Conservation (phyloP, 371 early-diverging fungal genomes). For the Lichtheimia corymbifera region DNA sequence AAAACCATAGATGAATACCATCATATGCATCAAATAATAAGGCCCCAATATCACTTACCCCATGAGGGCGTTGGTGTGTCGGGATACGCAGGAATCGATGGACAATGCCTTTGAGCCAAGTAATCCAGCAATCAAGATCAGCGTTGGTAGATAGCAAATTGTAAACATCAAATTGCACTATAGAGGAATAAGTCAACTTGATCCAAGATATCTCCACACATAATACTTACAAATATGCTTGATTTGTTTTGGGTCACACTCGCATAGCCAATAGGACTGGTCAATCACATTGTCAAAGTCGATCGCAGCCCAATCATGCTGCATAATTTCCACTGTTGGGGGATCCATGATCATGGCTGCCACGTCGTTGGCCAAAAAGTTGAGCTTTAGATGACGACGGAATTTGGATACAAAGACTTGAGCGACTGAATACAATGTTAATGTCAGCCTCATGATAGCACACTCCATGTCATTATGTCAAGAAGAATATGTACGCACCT, state of each 20-base stretch:
- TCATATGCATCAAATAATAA: background rate
- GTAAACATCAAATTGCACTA: background rate
- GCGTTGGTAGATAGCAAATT: background rate
- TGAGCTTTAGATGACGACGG: constrained; percentile 53
- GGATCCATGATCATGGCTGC: background rate
- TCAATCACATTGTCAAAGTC: background rate
- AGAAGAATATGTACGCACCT: constrained; percentile 27
- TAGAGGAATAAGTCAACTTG: background rate
- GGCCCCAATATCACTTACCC: background rate
- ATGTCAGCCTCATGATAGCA: background rate
- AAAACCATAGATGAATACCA: background rate
- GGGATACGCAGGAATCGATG: background rate
- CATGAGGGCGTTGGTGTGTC: background rate
- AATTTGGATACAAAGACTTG: constrained; percentile 54
- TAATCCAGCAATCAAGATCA: background rate
- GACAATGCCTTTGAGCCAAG: background rate
- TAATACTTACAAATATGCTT: background rate
- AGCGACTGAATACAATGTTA: constrained; percentile 37
- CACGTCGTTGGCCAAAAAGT: constrained; percentile 44
- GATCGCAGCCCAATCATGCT: background rate
- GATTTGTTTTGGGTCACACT: background rate
- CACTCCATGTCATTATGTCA: background rate
- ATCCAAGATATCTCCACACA: background rate
- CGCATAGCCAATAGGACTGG: background rate
- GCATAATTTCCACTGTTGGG: background rate